These are phyloP conservation scores for Amaranthus tricolor DNA, from an alignment of 179 eudicot genomes.

Conservation along the genomic window DNA sequence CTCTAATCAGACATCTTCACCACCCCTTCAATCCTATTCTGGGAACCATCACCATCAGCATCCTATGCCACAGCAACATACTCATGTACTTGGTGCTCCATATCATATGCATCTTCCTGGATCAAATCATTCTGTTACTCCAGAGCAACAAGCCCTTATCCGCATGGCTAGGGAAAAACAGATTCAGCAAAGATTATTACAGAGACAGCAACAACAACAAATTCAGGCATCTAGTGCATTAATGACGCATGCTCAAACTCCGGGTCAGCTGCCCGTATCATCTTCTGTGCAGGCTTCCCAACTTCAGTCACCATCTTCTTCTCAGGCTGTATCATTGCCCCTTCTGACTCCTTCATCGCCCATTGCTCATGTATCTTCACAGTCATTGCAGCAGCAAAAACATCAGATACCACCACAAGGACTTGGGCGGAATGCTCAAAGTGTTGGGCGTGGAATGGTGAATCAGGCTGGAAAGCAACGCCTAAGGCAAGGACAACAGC, in stretches of 20 bases:
- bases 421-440: constrained; percentile 44
- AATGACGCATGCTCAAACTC: constrained; percentile 57
- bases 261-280: constrained; percentile 48
- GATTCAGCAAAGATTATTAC: constrained; percentile 60
- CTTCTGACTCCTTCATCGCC: constrained; percentile 43
- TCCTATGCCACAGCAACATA: constrained; percentile 53
- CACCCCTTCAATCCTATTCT: constrained; percentile 53
- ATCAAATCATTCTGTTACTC: constrained; percentile 38
- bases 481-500: constrained; percentile 47
- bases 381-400: constrained; percentile 54
- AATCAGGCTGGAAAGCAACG: constrained; percentile 67
- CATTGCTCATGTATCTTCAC: constrained; percentile 36
- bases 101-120: constrained; percentile 60
- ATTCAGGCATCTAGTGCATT: constrained; percentile 50
- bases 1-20: constrained; percentile 51
- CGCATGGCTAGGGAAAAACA: constrained; percentile 73
- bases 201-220: constrained; percentile 49
- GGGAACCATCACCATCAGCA: constrained; percentile 63
- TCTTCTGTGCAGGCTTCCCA: constrained; percentile 48
- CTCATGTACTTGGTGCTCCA: constrained; percentile 50
- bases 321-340: constrained; percentile 51
- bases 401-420: constrained; percentile 54
- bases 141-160: constrained; percentile 65
- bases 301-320: constrained; percentile 46
- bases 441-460: constrained; percentile 42